Evolutionary conservation across 2,329 filamentous ascomycete species (phyloP), one percentile per base, ranked within the genome.

Genomic region (Clarireedia hainanense): DNA sequence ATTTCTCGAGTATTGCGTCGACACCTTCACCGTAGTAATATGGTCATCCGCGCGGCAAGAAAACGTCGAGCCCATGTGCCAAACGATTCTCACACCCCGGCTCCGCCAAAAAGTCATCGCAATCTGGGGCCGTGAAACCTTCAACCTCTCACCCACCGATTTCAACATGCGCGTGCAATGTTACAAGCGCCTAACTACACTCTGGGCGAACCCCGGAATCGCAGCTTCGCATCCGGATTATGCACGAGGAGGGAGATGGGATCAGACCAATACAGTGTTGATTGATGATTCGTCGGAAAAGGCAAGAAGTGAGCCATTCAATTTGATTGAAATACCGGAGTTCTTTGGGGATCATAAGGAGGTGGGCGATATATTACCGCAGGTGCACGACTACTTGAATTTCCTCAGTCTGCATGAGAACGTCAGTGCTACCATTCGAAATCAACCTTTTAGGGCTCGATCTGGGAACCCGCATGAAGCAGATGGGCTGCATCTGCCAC

Each of bases 281-380:
- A 83, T 97, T 40, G 94, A 99, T 64, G 94, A 97, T 72, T 89
- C 85, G 30, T 65, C 72, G 1, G 79, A 91, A 65, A 99, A 97
- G 75, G 91, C 86, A 0, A 77, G 81, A 26, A 85, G 80, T 55
- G 89, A 99, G 70, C 94, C 94, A 0, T 81, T 82, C 72, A 97
- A 97, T 65, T 77, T 94, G 23, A 72, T 97, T 9, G 76, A 84
- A 61, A 79, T 97, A 23, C 88, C 91, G 0, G 90, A 95, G 70
- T 96, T 94, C 67, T 69, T 70, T 2, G 81, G 78, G 12, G 57
- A 75, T 37, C 45, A 57, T 2, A 58, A 65, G 6, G 78, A 81
- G 64, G 46, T 61, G 0, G 61, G 60, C 5, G 60, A 65, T 45
- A 73, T 85, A 7, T 67, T 86, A 50, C 78, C 78, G 0, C 76